These are phyloP conservation scores for Vigna mungo DNA, from an alignment of 306 rosid genomes.

Conservation along the genomic window DNA sequence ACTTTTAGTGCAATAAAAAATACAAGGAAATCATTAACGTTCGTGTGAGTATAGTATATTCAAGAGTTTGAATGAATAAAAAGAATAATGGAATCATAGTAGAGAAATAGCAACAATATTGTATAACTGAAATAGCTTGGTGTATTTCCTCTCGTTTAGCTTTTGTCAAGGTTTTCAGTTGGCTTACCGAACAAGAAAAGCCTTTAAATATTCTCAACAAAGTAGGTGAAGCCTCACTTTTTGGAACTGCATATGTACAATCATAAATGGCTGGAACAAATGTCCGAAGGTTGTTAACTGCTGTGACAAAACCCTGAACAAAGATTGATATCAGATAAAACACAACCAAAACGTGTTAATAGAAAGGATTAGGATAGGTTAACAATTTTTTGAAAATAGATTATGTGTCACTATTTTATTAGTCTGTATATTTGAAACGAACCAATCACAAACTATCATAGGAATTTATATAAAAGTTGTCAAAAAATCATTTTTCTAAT, in stretches of 20 bases:
- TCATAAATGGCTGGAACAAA: conserved; percentile 83
- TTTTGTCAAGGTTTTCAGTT: conserved; percentile 34
- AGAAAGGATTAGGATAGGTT: too few species aligned
- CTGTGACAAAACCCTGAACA: conserved; percentile 83
- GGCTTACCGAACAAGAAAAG: conserved; percentile 72
- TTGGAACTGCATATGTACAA: conserved; percentile 75
- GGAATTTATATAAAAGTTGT: too few species aligned
- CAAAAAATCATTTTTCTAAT: too few species aligned
- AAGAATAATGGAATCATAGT: neutral
- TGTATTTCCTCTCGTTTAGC: conserved; percentile 32
- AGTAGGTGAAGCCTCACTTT: conserved; percentile 69
- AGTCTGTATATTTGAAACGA: too few species aligned
- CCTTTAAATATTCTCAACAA: conserved; percentile 70
- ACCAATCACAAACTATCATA: too few species aligned
- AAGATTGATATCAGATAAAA: conserved; percentile 14
- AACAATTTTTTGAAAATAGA: too few species aligned
- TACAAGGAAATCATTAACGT: neutral
- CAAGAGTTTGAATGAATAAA: neutral
- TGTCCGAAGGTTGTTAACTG: conserved; percentile 59
- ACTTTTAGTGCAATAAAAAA: too few species aligned
- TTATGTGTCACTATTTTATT: too few species aligned
- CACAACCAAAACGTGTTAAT: conserved; percentile 5
- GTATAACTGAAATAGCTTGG: neutral
- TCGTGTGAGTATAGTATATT: neutral
- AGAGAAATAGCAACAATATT: neutral